Conservation (phyloP, 139 green algal species). For the Chlorella ohadii region DNA sequence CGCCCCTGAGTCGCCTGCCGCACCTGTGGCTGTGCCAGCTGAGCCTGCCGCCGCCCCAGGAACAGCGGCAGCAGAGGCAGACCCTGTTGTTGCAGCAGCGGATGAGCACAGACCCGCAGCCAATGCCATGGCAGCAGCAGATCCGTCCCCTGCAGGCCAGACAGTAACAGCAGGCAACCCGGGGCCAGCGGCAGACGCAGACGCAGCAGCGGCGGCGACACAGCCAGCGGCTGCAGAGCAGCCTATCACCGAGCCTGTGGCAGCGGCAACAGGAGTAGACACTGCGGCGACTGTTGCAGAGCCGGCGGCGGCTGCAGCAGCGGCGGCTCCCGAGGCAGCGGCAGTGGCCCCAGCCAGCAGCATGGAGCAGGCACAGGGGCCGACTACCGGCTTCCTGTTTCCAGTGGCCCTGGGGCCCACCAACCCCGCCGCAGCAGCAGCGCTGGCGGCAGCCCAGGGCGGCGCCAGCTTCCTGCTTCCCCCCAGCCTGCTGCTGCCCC, state of each 20-base stretch:
- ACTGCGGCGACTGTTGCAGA: too few species aligned
- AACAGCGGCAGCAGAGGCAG: background rate
- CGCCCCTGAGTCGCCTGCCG: too few species aligned
- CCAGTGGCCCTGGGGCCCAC: background rate
- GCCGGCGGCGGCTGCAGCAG: background rate
- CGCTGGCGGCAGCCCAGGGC: background rate
- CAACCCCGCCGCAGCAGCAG: background rate
- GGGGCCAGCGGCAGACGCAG: background rate
- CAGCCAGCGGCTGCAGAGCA: background rate
- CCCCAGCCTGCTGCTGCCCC: background rate
- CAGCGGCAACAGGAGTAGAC: background rate
- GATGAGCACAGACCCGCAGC: background rate
- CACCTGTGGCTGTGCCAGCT: too few species aligned
- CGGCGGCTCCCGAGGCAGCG: background rate
- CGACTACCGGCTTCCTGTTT: too few species aligned
- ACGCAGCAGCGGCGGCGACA: background rate
- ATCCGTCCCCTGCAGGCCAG: background rate
- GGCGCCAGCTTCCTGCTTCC: background rate
- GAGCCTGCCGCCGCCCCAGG: background rate
- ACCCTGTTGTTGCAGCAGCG: background rate
- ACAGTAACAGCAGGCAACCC: too few species aligned
- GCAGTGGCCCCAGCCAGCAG: background rate
- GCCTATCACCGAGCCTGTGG: background rate
- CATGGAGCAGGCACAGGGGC: too few species aligned
- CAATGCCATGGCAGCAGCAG: background rate